Evolutionary conservation across 164 flowering plant species (phyloP).

Genomic region (Piper betle): DNA sequence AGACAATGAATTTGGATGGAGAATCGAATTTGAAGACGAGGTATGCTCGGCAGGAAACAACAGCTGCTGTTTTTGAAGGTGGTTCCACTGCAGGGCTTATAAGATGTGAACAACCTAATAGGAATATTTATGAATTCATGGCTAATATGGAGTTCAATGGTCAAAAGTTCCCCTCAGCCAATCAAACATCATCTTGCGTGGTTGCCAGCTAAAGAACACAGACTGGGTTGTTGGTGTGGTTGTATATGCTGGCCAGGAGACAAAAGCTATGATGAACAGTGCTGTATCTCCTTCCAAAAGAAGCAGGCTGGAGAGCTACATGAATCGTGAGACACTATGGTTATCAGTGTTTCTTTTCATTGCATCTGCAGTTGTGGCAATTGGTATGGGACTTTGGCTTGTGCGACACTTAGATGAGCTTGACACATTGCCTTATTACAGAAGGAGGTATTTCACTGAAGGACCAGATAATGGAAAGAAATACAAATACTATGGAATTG

Average conservation of each 20-base stretch:
- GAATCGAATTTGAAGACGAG: slow-evolving; percentile 90
- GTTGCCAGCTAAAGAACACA: slow-evolving; percentile 91
- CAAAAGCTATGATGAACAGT: slow-evolving; percentile 93
- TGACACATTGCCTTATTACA: slow-evolving; percentile 68
- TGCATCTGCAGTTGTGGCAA: slow-evolving; percentile 70
- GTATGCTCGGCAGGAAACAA: slow-evolving; percentile 85
- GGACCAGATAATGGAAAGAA: slow-evolving; percentile 27
- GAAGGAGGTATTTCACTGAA: slow-evolving; percentile 33
- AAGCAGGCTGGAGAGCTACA: slow-evolving; percentile 70
- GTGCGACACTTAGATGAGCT: slow-evolving; percentile 42
- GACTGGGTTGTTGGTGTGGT: slow-evolving; percentile 81
- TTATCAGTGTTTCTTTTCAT: slow-evolving; percentile 68
- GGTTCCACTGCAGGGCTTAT: slow-evolving; percentile 46
- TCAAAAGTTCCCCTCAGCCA: slow-evolving; percentile 59
- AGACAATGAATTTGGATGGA: slow-evolving; percentile 91
- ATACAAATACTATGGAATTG: slow-evolving; percentile 60
- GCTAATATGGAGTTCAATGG: slow-evolving; percentile 77
- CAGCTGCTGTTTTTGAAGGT: slow-evolving; percentile 32
- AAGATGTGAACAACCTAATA: slow-evolving; percentile 82
- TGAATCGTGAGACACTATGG: slow-evolving; percentile 88
- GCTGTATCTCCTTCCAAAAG: slow-evolving; percentile 76
- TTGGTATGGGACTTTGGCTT: slow-evolving; percentile 87
- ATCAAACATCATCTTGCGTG: slow-evolving; percentile 80
- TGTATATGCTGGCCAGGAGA: slow-evolving; percentile 93
- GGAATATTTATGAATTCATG: slow-evolving; percentile 84